Conservation (phyloP, 345 rosid species). For the Punica granatum region DNA sequence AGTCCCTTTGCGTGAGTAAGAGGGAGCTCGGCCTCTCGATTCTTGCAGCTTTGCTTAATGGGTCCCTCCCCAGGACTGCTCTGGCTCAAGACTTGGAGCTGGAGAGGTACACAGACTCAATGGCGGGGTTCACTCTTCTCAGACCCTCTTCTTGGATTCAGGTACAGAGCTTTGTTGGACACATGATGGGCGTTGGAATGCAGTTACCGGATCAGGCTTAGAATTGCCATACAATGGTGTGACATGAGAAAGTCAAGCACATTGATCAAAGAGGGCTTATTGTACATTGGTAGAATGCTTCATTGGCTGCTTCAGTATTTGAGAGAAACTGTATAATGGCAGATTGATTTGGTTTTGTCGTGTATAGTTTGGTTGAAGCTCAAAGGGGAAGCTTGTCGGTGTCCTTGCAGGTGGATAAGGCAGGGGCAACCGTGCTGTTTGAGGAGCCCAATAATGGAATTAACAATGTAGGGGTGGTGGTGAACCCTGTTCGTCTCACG, state of each 20-base stretch:
- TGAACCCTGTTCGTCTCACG: conserved; percentile 69
- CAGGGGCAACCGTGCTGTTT: conserved; percentile 79
- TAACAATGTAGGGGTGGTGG: conserved; percentile 82
- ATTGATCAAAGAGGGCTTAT: not conserved
- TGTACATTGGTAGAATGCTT: not conserved
- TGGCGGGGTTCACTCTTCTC: conserved; percentile 71
- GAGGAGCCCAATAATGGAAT: conserved; percentile 61
- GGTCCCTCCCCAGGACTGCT: conserved; percentile 23
- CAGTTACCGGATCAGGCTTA: not conserved
- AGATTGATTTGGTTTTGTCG: not conserved
- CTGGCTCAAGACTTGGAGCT: conserved; percentile 36
- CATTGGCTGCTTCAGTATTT: not conserved
- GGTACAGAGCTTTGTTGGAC: conserved; percentile 23
- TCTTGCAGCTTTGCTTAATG: conserved; percentile 38
- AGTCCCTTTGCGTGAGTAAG: conserved; percentile 24
- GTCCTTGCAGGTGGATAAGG: conserved; percentile 61
- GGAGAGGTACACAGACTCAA: conserved; percentile 52
- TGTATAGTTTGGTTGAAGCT: not conserved
- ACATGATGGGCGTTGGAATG: not conserved
- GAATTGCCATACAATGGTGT: not conserved
- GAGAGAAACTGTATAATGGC: not conserved
- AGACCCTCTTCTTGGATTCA: conserved; percentile 66
- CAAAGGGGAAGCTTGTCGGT: not conserved
- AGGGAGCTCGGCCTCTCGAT: conserved; percentile 49
- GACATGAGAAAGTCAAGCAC: not conserved